These are phyloP conservation scores for Penicillium silybi DNA, from an alignment of 495 filamentous ascomycete species.

Conservation along the genomic window DNA sequence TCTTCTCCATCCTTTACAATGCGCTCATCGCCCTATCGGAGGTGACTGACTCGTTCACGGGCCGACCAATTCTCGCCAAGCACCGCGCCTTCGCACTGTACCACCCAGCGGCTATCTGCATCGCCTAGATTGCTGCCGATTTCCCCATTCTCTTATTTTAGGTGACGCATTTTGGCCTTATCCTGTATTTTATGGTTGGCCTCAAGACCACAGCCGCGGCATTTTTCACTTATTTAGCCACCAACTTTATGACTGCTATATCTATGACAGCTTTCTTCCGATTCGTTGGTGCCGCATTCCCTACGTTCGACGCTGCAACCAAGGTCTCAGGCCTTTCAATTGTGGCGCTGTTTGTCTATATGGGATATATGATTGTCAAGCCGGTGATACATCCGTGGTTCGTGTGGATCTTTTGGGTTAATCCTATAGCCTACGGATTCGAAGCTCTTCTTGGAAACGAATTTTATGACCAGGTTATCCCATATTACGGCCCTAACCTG, in stretches of 20 bases:
- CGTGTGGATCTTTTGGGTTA: conserved; percentile 64
- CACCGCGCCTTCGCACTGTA: conserved; percentile 73
- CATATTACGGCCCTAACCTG: conserved; percentile 45
- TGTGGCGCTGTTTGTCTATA: conserved; percentile 62
- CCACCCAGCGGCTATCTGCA: conserved; percentile 64
- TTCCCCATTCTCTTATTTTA: conserved; percentile 61
- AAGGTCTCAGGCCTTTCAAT: conserved; percentile 52
- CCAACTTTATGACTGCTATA: too few species aligned
- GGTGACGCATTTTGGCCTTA: conserved; percentile 59
- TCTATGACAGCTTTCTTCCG: conserved; percentile 51
- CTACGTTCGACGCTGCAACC: conserved; percentile 47
- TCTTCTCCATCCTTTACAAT: conserved; percentile 71
- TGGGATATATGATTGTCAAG: conserved; percentile 57
- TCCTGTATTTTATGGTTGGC: conserved; percentile 70
- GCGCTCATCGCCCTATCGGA: conserved; percentile 67
- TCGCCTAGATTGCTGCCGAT: conserved; percentile 67
- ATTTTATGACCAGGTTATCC: conserved; percentile 49
- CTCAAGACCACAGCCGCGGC: conserved; percentile 44
- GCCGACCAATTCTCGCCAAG: conserved; percentile 66
- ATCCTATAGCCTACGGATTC: conserved; percentile 70
- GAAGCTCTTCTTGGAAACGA: conserved; percentile 66
- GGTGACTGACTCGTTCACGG: conserved; percentile 64
- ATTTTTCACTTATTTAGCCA: conserved; percentile 50
- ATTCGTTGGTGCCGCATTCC: conserved; percentile 43
- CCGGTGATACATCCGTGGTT: conserved; percentile 71